Evolutionary conservation across 441 rosid genomes (phyloP), one percentile per base, ranked within the genome.

Genomic region (Breynia disticha): DNA sequence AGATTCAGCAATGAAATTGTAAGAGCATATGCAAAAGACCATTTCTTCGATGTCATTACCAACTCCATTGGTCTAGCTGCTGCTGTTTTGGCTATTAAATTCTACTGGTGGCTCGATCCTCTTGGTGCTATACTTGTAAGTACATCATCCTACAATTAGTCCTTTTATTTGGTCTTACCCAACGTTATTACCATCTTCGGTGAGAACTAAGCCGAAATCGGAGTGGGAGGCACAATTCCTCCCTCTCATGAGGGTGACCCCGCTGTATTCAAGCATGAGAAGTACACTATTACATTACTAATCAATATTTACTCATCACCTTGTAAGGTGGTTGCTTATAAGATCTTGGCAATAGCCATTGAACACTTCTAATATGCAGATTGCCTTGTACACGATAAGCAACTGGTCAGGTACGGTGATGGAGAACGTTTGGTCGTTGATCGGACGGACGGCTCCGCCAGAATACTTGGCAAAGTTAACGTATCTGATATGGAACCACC

Each of bases 41-140:
- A 86, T 59, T 55, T 79, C 46, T 86, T 86, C 20, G 90, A 86
- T 37, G 95, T 86, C 28, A 58, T 86, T 13, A 83, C 88, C 12
- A 83, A 83, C 66, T 79, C 86, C 14, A 52, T 86, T 7, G 90
- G 90, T 20, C 69, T 81, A 12, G 83, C 49, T 52, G 44, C 88
- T 6, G 90, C 88, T 0, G 72, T 83, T 7, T 51, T 78, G 35
- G 80, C 90, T n/a, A 73, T 83, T 62, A 71, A 55, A 59, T 81
- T 64, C 73, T 67, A 59, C 78, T 76, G 88, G 83, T 83, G 90
- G 87, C 67, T 86, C 21, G 90, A 86, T 69, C 90, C 95, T 4
- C 7, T 69, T 1, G 95, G 90, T 13, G 94, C 89, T 48, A 75
- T 80, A 17, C 38, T 80, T 0, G 89, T 80, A 56, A 70, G 86